Percentiles rank a stretch among this genome's conserved stretches.
These are phyloP conservation scores for Rhododendron henanense DNA, from an alignment of 148 eudicot genomes.

Conservation along the genomic window DNA sequence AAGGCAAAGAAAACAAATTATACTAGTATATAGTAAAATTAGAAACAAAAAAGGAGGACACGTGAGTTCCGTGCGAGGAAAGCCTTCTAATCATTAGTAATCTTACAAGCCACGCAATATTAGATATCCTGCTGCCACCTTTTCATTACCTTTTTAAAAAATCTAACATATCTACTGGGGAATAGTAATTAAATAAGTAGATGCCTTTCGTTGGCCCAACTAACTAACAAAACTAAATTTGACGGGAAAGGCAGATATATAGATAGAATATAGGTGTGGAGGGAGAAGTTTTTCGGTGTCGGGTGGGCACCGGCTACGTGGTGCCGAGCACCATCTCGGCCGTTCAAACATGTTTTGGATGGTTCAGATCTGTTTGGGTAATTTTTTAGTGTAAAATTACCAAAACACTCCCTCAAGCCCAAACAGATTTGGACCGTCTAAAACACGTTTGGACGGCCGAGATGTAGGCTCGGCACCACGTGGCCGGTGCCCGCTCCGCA, in stretches of 20 bases:
- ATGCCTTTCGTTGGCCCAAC: slow-evolving; percentile 11
- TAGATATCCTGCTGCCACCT: not conserved
- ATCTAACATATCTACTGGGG: not conserved
- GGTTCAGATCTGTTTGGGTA: too few species aligned
- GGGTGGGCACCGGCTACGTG: too few species aligned
- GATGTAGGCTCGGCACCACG: too few species aligned
- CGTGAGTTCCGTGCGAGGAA: slow-evolving; percentile 15
- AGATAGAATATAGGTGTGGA: not conserved
- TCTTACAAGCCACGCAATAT: slow-evolving; percentile 16
- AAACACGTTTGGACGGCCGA: too few species aligned
- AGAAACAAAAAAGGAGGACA: not conserved
- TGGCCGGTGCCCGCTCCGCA: too few species aligned
- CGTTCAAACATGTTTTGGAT: too few species aligned
- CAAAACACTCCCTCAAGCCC: too few species aligned
- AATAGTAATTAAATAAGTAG: not conserved
- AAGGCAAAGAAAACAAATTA: not conserved
- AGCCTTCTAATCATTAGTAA: slow-evolving; percentile 1
- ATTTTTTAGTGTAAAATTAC: too few species aligned
- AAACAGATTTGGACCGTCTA: too few species aligned
- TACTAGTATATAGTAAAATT: not conserved
- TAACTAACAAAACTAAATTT: not conserved
- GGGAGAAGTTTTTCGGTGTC: not conserved
- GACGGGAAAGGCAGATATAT: slow-evolving; percentile 6
- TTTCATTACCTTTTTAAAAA: not conserved
- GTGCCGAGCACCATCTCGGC: too few species aligned